Evolutionary conservation across 2,329 filamentous ascomycete species (phyloP), one percentile per base, ranked within the genome.

Genomic region (Macrophomina phaseolina): DNA sequence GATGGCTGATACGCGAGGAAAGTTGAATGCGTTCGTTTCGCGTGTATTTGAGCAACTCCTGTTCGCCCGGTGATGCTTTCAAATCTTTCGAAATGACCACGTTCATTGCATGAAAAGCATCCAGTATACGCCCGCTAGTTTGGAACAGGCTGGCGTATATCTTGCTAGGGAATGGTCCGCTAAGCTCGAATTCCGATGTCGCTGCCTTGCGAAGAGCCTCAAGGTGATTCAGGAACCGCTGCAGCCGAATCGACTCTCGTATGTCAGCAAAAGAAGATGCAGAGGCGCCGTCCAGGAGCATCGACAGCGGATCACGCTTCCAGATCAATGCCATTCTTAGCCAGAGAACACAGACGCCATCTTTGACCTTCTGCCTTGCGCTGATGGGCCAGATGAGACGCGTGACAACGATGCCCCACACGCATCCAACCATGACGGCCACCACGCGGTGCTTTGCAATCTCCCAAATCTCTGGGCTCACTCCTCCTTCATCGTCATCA

Each of bases 51-150:
- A 99, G 82, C 45, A 98, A 85, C 8, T 90, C 89, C 66, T 90
- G 88, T 80, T 98, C 94, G 4, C 94, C 94, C 32, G 90, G 87
- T 2, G 89, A 93, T 1, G 92, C 86, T 45, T 86, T 86, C 11
- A 90, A 83, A 67, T 94, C 91, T 73, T 94, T 94, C 74, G 91
- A 86, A 45, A 97, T 93, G 69, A 97, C 90, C 11, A 97, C 87
- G 69, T 94, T 96, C 92, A 99, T 97, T 62, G 94, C 93, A 75
- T 98, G 94, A 78, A 99, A 97, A 45, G 92, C 90, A 78, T 97
- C 94, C 4, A 98, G 87, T 79, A 97, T 92, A 63, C 91, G 89
- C 69, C 90, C 90, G 0, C 94, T 97, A 9, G 90, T 90, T 28
- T 87, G 86, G 75, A 98, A 86, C 67, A 98, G 91, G 42, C 89